Percentiles rank a stretch among this genome's conserved stretches.
Conservation (phyloP, 352 stramenopile species). For the Pythium biforme region DNA sequence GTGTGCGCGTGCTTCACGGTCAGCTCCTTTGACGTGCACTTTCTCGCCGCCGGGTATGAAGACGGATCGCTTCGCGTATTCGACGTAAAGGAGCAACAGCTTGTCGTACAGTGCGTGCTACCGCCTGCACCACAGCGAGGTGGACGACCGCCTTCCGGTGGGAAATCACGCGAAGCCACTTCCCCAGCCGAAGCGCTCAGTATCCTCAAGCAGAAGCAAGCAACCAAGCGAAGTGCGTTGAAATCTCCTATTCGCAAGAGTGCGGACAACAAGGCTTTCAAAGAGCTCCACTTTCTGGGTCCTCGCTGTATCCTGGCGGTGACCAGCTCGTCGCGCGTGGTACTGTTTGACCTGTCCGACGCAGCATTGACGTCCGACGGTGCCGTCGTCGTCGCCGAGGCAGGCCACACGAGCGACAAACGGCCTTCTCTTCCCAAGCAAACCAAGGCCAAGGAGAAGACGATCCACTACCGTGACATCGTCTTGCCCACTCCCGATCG, state of each 20-base stretch:
- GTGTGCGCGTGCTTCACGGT: conserved; percentile 42
- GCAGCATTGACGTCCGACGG: neutral
- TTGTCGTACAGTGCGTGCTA: conserved; percentile 44
- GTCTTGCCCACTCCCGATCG: conserved; percentile 4
- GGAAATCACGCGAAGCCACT: neutral
- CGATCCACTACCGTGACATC: conserved; percentile 27
- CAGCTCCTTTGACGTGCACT: conserved; percentile 17
- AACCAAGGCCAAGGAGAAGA: conserved; percentile 7
- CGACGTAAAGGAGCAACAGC: conserved; percentile 40
- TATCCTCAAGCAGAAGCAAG: conserved; percentile 21
- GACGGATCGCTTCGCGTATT: conserved; percentile 54
- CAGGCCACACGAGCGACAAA: neutral
- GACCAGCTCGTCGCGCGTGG: conserved; percentile 3
- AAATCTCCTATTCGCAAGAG: neutral
- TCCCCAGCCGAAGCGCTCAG: conserved; percentile 11
- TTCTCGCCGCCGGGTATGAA: conserved; percentile 43
- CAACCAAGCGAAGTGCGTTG: neutral
- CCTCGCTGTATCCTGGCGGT: conserved; percentile 15
- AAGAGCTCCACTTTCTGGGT: conserved; percentile 18
- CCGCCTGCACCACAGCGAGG: neutral
- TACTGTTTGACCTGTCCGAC: conserved; percentile 23
- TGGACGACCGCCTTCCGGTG: neutral
- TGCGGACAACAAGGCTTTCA: neutral
- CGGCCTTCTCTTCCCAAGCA: neutral
- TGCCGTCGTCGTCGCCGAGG: neutral